Percentiles rank a stretch among this genome's conserved stretches.
Conservation (phyloP, 2,329 filamentous ascomycete species). For the Fusarium cyanostomum region DNA sequence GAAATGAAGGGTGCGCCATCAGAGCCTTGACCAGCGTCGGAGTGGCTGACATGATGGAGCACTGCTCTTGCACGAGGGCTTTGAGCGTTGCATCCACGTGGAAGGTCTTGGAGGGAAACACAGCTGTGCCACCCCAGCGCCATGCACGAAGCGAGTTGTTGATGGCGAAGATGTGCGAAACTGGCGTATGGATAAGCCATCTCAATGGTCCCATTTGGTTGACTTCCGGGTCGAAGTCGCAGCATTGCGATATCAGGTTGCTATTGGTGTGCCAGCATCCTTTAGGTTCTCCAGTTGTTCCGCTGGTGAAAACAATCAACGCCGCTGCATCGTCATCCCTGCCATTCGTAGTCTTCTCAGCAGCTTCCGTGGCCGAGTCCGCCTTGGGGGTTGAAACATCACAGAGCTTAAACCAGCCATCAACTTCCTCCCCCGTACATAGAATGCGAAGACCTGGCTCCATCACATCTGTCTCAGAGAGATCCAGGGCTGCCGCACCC, state of each 20-base stretch:
- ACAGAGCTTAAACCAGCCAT: constrained; percentile 36
- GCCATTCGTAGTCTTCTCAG: neutral
- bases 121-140: constrained; percentile 47
- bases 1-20: constrained; percentile 44
- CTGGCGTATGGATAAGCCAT: constrained; percentile 52
- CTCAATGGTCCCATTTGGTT: constrained; percentile 42
- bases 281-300: constrained; percentile 59
- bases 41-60: constrained; percentile 53
- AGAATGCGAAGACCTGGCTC: constrained; percentile 31
- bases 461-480: neutral
- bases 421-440: constrained; percentile 30
- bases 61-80: constrained; percentile 46
- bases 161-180: constrained; percentile 52
- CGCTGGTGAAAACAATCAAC: constrained; percentile 59
- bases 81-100: constrained; percentile 46
- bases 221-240: constrained; percentile 49
- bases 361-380: neutral
- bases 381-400: constrained; percentile 5
- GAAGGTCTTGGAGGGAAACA: constrained; percentile 50
- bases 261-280: constrained; percentile 54
- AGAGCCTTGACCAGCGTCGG: constrained; percentile 49
- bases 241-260: constrained; percentile 52
- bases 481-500: constrained; percentile 29
- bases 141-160: constrained; percentile 52
- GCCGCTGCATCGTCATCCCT: constrained; percentile 40